Conservation (phyloP, 2,329 filamentous ascomycete genomes). For the Botrytis aclada region DNA sequence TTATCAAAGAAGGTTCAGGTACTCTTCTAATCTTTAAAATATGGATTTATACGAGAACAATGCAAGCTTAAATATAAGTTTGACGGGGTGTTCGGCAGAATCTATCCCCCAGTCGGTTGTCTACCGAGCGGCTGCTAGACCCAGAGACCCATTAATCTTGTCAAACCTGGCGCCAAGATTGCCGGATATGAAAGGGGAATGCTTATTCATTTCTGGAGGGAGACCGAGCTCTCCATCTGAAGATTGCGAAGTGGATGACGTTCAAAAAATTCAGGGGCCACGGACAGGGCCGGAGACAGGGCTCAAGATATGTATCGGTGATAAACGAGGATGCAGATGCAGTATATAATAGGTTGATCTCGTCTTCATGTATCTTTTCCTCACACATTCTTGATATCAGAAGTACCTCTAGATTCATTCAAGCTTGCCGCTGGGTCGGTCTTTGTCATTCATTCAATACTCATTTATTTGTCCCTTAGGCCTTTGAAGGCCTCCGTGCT, state of each 20-base stretch:
- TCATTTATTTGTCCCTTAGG: neutral
- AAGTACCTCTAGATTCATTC: neutral
- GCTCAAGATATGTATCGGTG: neutral
- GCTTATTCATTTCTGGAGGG: neutral
- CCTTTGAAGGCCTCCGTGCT: neutral
- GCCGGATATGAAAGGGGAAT: neutral
- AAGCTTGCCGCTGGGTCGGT: neutral
- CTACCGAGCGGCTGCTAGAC: neutral
- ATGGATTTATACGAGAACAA: neutral
- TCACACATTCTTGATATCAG: neutral
- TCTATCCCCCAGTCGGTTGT: neutral
- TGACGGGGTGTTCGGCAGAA: neutral
- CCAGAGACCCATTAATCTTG: neutral
- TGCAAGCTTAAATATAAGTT: neutral
- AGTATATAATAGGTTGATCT: neutral
- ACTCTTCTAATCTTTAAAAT: neutral
- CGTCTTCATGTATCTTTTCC: neutral
- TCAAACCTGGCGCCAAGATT: neutral
- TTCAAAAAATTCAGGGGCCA: neutral
- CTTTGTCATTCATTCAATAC: neutral
- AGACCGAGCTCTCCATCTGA: neutral
- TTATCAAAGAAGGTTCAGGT: neutral
- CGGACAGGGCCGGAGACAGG: neutral
- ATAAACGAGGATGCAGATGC: neutral
- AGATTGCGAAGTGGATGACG: neutral